Percentiles rank a stretch among this genome's conserved stretches.
Conservation (phyloP, 192 early-diverging fungal species). For the Coemansia interrupta region DNA sequence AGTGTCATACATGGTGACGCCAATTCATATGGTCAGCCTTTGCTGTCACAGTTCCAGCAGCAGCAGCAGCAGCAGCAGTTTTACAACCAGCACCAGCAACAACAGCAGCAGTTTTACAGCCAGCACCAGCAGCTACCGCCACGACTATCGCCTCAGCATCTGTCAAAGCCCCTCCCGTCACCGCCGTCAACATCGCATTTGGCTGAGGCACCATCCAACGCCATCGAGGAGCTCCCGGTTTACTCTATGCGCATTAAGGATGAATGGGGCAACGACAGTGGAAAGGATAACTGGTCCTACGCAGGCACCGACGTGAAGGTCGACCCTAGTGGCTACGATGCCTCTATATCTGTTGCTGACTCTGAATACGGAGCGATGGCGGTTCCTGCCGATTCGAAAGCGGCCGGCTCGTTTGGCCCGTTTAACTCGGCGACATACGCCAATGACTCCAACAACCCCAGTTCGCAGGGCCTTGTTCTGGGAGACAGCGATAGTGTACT, state of each 20-base stretch:
- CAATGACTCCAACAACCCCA: no score
- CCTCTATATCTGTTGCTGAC: not conserved
- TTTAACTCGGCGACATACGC: no score
- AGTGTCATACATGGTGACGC: not conserved
- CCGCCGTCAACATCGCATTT: conserved; percentile 2
- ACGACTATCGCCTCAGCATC: not conserved
- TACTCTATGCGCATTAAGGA: not conserved
- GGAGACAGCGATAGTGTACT: conserved; percentile 12
- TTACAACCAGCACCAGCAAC: not conserved
- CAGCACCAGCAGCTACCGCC: not conserved
- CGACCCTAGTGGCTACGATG: no score
- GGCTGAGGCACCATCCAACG: not conserved
- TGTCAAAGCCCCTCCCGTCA: not conserved
- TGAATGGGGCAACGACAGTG: not conserved
- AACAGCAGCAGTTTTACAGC: not conserved
- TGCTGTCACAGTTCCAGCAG: not conserved
- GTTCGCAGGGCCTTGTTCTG: no score
- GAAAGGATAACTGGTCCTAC: not conserved
- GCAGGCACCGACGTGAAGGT: no score
- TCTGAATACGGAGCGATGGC: not conserved
- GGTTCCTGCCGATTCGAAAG: not conserved
- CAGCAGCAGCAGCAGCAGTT: not conserved
- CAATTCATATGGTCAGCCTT: not conserved
- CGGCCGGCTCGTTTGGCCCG: not conserved
- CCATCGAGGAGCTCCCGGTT: not conserved